Base-by-base conservation (phyloP, 106 monocot species). In the Allium fistulosum region DNA sequence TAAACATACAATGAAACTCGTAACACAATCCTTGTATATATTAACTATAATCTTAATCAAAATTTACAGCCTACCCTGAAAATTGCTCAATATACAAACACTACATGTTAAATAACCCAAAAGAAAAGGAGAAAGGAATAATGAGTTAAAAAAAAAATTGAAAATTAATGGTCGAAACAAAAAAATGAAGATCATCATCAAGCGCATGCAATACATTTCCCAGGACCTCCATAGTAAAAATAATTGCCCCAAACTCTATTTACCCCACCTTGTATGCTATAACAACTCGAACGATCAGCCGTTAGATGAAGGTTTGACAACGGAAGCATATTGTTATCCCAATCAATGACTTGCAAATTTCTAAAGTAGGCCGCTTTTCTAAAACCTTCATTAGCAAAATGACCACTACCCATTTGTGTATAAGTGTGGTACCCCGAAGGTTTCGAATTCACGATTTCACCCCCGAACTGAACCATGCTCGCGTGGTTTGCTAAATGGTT, bases 381-480 rank as follows among this genome's bases (percentile, higher is more conserved):
- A 51, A 85, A 89, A 7, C 84, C 81, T 57, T 82, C 79, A 1
- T 66, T 66, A 14, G 88, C 80, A 57, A 89, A 84, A 45, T 71
- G 85, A 15, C 84, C 85, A 17, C 88, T 89, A 16, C 84, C 84
- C 85, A 84, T 85, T 59, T 89, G 80, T 0, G 85, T 89, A 2
- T 69, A 77, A 7, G 82, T 89, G 82, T 85, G 84, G 27, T 8
- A 57, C 4, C 82, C 80, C 3, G 74, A 66, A 7, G 77, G 69
- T 10, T 72, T 51, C 0, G 81, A 67, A 75, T 93, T 86, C 10
- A 93, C 85, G 6, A 93, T 69, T 77, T 93, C 93, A 1, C 93
- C 93, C 0, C 93, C 93, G 49, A 85, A 93, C 56, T 93, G 88
- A 58, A 93, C 83, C 93, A 88, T 93, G 79, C 65, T 84, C 3